Evolutionary conservation across 768 basidiomycete species (phyloP), one percentile per base, ranked within the genome.

Genomic region (Lyophyllum atratum): DNA sequence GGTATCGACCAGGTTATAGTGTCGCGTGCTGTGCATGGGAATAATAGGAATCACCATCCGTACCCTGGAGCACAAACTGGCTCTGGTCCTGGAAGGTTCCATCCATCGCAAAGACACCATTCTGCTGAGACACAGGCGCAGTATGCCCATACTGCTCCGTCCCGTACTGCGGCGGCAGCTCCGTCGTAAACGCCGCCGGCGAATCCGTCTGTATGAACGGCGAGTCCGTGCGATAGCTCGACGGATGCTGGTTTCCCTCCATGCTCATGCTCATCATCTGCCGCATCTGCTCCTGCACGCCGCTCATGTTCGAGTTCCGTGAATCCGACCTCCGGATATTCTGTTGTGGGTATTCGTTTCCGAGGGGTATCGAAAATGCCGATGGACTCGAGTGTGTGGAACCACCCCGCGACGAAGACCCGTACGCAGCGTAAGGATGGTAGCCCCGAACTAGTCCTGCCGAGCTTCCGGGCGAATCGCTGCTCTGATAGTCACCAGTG

Each of bases 351-450:
- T 73, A 71, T n/a, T 70, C 77, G 0, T 55, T 68, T 25, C 67
- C 70, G 39, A 80, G 68, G 2, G 76, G 74, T 8, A 80, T 61
- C 22, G 72, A 63, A 60, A 74, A 76, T 49, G 74, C 71, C 59
- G 74, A 75, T 17, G 80, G 79, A 55, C 81, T 81, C 43, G 77
- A 79, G 50, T 78, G 76, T 2, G 78, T 72, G 50, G 77, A 80
- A 21, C 73, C 71, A 5, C 73, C 63, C 21, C 78, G 62, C 17
- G 77, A 74, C 24, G 71, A 70, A 4, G 69, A 65, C 37, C 69
- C 68, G 50, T 78, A 79, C 51, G 67, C 63, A 11, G 78, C 81
- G 50, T 86, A 86, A 21, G 87, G 79, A 66, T 87, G 83, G 61
- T 85, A 83, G 46, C 81, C 79, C 50, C 85, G 55, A 51, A 66